Evolutionary conservation across 768 basidiomycete genomes (phyloP).

Genomic region (Podaxis pistillaris): DNA sequence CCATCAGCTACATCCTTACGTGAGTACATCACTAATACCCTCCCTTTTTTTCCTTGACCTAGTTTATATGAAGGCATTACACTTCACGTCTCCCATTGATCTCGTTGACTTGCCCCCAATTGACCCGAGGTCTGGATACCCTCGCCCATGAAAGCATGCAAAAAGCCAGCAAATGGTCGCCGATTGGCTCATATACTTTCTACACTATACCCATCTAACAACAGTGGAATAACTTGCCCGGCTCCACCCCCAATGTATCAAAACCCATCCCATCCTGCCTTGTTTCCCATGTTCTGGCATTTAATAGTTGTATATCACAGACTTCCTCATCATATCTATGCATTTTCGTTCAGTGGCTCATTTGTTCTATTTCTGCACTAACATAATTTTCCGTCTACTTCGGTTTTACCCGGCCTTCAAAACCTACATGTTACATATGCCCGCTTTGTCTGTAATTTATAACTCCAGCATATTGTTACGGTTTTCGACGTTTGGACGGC

Average conservation of each 20-base stretch:
- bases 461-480: too few relatives aligned
- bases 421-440: too few relatives aligned
- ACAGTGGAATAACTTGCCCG: neutral
- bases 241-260: neutral
- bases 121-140: neutral
- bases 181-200: neutral
- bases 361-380: neutral
- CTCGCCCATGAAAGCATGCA: neutral
- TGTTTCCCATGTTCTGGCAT: neutral
- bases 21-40: slow-evolving; percentile 20
- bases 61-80: slow-evolving; percentile 30
- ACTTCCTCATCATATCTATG: neutral
- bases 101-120: slow-evolving; percentile 23
- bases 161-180: neutral
- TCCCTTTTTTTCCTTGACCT: slow-evolving; percentile 8
- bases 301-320: neutral
- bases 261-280: too few relatives aligned
- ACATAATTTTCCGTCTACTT: too few relatives aligned
- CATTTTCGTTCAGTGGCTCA: neutral
- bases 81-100: slow-evolving; percentile 46
- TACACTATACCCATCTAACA: neutral
- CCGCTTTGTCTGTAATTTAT: too few relatives aligned
- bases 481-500: too few relatives aligned
- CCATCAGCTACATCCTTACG: slow-evolving; percentile 42
- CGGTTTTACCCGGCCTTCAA: too few relatives aligned